phyloP scores from a whole-genome alignment of 1,284 basidiomycete genomes.

The Takashimella koratensis region DNA sequence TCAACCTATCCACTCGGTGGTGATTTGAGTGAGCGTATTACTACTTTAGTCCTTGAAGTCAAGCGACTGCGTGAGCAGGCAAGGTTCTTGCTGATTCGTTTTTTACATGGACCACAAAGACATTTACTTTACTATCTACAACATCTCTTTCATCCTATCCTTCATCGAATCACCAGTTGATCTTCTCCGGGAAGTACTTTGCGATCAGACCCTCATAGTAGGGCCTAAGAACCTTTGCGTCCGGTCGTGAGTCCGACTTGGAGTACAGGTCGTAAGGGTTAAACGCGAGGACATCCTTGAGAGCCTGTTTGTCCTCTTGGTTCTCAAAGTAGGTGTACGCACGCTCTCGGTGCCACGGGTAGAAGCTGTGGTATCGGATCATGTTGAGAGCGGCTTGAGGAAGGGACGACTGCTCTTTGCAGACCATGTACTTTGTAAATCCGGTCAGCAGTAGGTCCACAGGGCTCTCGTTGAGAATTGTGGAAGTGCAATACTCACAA shows the following conservation, averaged over 20 bases:
- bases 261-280: conserved; percentile 79
- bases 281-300: conserved; percentile 13
- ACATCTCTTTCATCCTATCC: too few relatives aligned
- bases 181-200: background rate
- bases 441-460: too few relatives aligned
- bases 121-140: too few relatives aligned
- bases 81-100: too few relatives aligned
- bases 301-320: conserved; percentile 49
- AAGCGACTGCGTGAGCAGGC: too few relatives aligned
- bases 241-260: conserved; percentile 71
- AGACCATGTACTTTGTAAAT: conserved; percentile 6
- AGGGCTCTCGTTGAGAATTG: too few relatives aligned
- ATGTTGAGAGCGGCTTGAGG: conserved; percentile 75
- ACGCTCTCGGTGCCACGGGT: conserved; percentile 77
- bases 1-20: too few relatives aligned
- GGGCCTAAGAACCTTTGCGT: conserved; percentile 63
- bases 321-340: conserved; percentile 72
- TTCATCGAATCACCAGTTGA: background rate
- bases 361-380: conserved; percentile 87
- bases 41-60: too few relatives aligned
- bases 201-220: conserved; percentile 77
- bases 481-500: too few relatives aligned
- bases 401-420: conserved; percentile 47
- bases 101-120: too few relatives aligned
- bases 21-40: too few relatives aligned